A percentile compares a stretch with the other conserved stretches of the same genome.
phyloP scores from a whole-genome alignment of 2,329 filamentous ascomycete genomes.

The Paecilomyces variotii region DNA sequence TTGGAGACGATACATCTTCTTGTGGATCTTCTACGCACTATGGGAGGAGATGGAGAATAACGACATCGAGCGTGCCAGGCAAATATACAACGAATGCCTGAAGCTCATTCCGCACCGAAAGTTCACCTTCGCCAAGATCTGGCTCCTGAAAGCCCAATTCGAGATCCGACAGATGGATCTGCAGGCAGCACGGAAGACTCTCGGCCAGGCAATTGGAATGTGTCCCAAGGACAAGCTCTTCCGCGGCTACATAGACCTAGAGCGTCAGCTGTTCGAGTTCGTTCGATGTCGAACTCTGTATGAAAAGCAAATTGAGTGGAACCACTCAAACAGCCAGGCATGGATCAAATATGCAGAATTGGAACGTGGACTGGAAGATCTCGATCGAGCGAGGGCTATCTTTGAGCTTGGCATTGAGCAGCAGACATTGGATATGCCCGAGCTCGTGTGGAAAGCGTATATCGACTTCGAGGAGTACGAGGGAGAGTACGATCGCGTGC shows the following conservation, averaged over 20 bases:
- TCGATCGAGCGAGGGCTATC: constrained; percentile 80
- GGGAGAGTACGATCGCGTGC: constrained; percentile 76
- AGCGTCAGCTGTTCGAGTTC: constrained; percentile 92
- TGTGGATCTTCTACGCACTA: constrained; percentile 95
- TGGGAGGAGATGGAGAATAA: constrained; percentile 86
- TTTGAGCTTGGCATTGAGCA: constrained; percentile 86
- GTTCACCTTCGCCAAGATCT: constrained; percentile 96
- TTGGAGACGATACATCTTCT: constrained; percentile 94
- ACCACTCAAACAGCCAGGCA: constrained; percentile 78
- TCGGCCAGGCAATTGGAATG: constrained; percentile 85
- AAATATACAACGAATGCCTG: constrained; percentile 85
- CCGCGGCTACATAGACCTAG: constrained; percentile 84
- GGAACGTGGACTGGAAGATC: constrained; percentile 82
- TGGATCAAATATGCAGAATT: constrained; percentile 97
- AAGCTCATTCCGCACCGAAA: constrained; percentile 88
- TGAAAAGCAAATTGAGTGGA: constrained; percentile 90
- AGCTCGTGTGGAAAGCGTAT: constrained; percentile 94
- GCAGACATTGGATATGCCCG: constrained; percentile 85
- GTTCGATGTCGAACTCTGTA: constrained; percentile 82
- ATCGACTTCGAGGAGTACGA: constrained; percentile 98
- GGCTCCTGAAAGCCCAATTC: constrained; percentile 89
- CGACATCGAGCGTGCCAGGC: constrained; percentile 68
- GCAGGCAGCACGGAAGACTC: constrained; percentile 70
- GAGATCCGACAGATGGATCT: constrained; percentile 83
- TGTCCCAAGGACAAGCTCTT: constrained; percentile 95